phyloP scores from a whole-genome alignment of 2,329 filamentous ascomycete species.

The Aureobasidium sp. region DNA sequence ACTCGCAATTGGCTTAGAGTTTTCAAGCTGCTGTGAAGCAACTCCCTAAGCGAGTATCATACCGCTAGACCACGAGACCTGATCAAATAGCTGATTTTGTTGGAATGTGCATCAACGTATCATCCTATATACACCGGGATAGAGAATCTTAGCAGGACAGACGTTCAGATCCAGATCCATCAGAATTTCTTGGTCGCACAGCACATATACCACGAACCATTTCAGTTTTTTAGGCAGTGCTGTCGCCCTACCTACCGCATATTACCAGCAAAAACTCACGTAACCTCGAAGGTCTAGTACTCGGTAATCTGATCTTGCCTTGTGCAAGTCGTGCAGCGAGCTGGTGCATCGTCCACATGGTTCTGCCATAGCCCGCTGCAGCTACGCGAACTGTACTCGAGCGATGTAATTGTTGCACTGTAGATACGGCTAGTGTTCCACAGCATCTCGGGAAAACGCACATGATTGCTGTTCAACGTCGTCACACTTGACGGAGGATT shows the following conservation, averaged over 20 bases:
- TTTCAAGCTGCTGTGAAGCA: no score
- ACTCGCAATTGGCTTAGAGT: no score
- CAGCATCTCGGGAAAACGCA: neutral
- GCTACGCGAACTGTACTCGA: neutral
- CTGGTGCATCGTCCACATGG: neutral
- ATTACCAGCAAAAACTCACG: neutral
- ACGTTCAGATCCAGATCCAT: no score
- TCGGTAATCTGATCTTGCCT: neutral
- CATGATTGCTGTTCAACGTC: neutral
- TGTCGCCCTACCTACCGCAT: neutral
- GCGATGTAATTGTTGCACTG: neutral
- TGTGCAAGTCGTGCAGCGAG: neutral
- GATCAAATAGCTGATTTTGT: no score
- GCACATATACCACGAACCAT: no score
- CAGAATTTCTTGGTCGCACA: no score
- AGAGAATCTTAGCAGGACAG: no score
- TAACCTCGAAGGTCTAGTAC: neutral
- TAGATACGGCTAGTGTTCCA: neutral
- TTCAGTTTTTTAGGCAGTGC: neutral
- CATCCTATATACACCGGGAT: no score
- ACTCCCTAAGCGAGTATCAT: no score
- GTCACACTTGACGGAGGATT: neutral
- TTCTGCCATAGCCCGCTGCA: neutral
- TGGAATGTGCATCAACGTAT: no score
- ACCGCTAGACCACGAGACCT: no score